phyloP scores from a whole-genome alignment of 805 yeast genomes.

The Kazachstania taianensis region DNA sequence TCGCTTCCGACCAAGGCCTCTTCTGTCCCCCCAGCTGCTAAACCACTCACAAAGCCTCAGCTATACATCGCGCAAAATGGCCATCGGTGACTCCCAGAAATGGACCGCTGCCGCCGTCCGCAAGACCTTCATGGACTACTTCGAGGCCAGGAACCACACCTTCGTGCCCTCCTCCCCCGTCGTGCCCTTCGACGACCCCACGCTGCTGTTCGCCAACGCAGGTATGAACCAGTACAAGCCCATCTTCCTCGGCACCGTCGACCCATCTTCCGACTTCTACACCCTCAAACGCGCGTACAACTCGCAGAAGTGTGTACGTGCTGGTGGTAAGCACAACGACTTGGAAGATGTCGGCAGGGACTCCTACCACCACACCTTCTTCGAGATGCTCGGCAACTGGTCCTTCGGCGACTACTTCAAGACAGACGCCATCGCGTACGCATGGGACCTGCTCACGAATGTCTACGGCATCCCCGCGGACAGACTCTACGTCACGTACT shows the following conservation, averaged over 20 bases:
- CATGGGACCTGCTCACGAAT: constrained; percentile 85
- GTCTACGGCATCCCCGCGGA: constrained; percentile 72
- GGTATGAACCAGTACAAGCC: constrained; percentile 99
- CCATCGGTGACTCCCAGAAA: constrained; percentile 30
- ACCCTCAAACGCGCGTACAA: constrained; percentile 80
- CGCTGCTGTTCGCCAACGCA: constrained; percentile 92
- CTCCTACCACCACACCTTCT: constrained; percentile 96
- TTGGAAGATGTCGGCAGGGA: constrained; percentile 97
- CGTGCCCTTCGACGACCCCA: constrained; percentile 96
- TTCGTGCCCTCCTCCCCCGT: constrained; percentile 91
- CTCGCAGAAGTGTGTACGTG: constrained; percentile 97
- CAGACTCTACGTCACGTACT: constrained; percentile 89
- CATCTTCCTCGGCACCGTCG: constrained; percentile 92
- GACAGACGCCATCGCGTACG: constrained; percentile 76
- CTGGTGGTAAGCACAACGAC: constrained; percentile 98
- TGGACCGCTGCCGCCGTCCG: constrained; percentile 56
- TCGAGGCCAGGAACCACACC: constrained; percentile 58
- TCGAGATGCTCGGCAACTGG: constrained; percentile 99
- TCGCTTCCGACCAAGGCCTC: too few relatives aligned
- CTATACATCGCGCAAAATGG: too few relatives aligned
- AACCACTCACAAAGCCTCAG: too few relatives aligned
- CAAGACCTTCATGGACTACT: constrained; percentile 74
- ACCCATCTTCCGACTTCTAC: constrained; percentile 83
- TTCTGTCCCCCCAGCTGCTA: too few relatives aligned
- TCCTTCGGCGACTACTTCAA: constrained; percentile 98